Evolutionary conservation across 1,284 basidiomycete species (phyloP).

Genomic region (Ustilago tritici): DNA sequence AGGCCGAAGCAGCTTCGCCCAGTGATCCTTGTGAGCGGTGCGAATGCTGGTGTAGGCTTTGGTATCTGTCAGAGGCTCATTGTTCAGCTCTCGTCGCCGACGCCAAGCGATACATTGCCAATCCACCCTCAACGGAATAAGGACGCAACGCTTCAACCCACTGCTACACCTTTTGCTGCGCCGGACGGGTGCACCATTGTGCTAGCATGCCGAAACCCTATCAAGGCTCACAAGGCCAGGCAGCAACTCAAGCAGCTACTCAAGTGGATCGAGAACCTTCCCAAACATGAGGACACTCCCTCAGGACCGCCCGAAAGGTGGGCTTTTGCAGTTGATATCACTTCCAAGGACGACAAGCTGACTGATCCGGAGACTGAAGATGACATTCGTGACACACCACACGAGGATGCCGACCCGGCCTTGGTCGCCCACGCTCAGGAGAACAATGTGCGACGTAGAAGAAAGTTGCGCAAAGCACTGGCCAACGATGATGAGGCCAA

Average conservation of each 20-base stretch:
- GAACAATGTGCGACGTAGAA: constrained; percentile 42
- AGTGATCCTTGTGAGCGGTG: constrained; percentile 66
- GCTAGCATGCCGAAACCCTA: constrained; percentile 68
- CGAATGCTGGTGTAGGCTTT: constrained; percentile 67
- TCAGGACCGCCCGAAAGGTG: constrained; percentile 51
- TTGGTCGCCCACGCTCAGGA: constrained; percentile 52
- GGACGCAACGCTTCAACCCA: constrained; percentile 24
- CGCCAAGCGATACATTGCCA: constrained; percentile 60
- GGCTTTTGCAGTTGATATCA: constrained; percentile 44
- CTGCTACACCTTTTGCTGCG: constrained; percentile 65
- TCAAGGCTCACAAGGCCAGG: constrained; percentile 67
- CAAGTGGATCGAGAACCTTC: constrained; percentile 56
- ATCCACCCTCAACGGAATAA: constrained; percentile 35
- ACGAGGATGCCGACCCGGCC: constrained; percentile 58
- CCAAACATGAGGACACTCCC: constrained; percentile 57
- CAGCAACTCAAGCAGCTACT: constrained; percentile 57
- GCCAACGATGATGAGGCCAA: constrained; percentile 35
- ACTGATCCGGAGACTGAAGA: constrained; percentile 41
- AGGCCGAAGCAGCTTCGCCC: constrained; percentile 48
- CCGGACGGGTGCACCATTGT: constrained; percentile 66
- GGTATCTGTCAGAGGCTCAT: constrained; percentile 68
- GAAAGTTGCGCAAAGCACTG: constrained; percentile 47
- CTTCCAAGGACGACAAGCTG: constrained; percentile 48
- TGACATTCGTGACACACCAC: constrained; percentile 50
- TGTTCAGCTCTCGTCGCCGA: constrained; percentile 67